Percentiles rank a stretch among this genome's conserved stretches.
phyloP scores from a whole-genome alignment of 768 basidiomycete species.

The Termitomyces sp. region DNA sequence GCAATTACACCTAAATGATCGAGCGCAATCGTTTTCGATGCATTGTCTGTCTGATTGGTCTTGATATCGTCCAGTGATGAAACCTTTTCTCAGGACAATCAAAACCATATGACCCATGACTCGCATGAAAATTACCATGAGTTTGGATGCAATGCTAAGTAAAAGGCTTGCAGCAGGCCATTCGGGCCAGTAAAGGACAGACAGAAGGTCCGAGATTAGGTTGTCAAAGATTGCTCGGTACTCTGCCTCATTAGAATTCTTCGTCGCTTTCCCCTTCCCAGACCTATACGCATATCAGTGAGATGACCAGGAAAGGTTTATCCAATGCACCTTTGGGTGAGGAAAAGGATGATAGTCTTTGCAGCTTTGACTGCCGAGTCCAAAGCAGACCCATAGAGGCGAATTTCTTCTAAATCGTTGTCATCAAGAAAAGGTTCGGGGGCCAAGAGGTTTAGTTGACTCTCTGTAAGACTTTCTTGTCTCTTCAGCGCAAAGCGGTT shows the following conservation, averaged over 20 bases:
- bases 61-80: slow-evolving; percentile 81
- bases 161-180: slow-evolving; percentile 92
- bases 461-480: slow-evolving; percentile 58
- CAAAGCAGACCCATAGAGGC: slow-evolving; percentile 63
- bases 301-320: not conserved
- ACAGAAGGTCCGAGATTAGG: slow-evolving; percentile 80
- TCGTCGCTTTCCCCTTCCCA: slow-evolving; percentile 82
- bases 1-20: slow-evolving; percentile 95
- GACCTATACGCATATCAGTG: slow-evolving; percentile 42
- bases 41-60: slow-evolving; percentile 66
- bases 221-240: slow-evolving; percentile 92
- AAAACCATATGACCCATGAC: not conserved
- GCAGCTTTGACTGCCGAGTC: slow-evolving; percentile 85
- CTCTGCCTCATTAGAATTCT: slow-evolving; percentile 91
- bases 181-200: slow-evolving; percentile 91
- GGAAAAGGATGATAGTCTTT: slow-evolving; percentile 73
- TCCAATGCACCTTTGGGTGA: slow-evolving; percentile 52
- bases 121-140: slow-evolving; percentile 54
- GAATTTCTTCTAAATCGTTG: slow-evolving; percentile 68
- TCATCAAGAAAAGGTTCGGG: slow-evolving; percentile 60
- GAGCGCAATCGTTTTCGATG: slow-evolving; percentile 82
- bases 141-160: slow-evolving; percentile 73
- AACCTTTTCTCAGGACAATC: slow-evolving; percentile 42
- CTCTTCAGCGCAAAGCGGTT: slow-evolving; percentile 55
- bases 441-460: slow-evolving; percentile 21